Percentiles rank a stretch among this genome's conserved stretches.
These are phyloP conservation scores for Rutstroemia sp. DNA, from an alignment of 2,329 filamentous ascomycete genomes.

Conservation along the genomic window DNA sequence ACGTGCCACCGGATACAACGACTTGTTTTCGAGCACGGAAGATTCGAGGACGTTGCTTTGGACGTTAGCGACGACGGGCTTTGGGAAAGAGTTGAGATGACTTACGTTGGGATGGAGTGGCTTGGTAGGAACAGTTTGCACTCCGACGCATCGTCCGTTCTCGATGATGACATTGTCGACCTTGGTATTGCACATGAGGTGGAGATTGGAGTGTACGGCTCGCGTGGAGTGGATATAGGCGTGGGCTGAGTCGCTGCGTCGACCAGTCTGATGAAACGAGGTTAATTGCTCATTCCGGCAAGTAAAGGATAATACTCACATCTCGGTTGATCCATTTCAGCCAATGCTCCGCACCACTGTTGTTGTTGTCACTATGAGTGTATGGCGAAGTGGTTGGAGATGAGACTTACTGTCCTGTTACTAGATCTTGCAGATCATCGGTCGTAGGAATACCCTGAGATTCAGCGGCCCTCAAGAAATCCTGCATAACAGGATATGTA, in stretches of 20 bases:
- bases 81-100: not conserved
- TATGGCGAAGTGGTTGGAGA: not conserved
- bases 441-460: conserved; percentile 68
- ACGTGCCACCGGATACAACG: conserved; percentile 35
- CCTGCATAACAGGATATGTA: conserved; percentile 74
- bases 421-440: conserved; percentile 69
- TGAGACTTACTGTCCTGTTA: conserved; percentile 42
- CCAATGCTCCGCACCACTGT: conserved; percentile 69
- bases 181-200: conserved; percentile 50
- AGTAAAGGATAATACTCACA: conserved; percentile 27
- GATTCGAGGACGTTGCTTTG: conserved; percentile 26
- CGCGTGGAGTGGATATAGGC: conserved; percentile 73
- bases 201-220: conserved; percentile 52
- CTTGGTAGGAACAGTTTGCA: conserved; percentile 65
- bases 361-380: not conserved
- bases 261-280: conserved; percentile 45
- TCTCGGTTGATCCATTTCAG: conserved; percentile 78
- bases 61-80: conserved; percentile 15
- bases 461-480: conserved; percentile 67
- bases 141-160: conserved; percentile 59
- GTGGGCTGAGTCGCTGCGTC: conserved; percentile 70
- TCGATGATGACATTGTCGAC: conserved; percentile 49
- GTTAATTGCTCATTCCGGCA: not conserved
- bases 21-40: conserved; percentile 37
- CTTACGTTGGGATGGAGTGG: conserved; percentile 47